Percentiles rank a stretch among this genome's conserved stretches.
Evolutionary conservation across 208 protist genomes (phyloP).

Genomic region (Acanthamoeba culbertsoni): DNA sequence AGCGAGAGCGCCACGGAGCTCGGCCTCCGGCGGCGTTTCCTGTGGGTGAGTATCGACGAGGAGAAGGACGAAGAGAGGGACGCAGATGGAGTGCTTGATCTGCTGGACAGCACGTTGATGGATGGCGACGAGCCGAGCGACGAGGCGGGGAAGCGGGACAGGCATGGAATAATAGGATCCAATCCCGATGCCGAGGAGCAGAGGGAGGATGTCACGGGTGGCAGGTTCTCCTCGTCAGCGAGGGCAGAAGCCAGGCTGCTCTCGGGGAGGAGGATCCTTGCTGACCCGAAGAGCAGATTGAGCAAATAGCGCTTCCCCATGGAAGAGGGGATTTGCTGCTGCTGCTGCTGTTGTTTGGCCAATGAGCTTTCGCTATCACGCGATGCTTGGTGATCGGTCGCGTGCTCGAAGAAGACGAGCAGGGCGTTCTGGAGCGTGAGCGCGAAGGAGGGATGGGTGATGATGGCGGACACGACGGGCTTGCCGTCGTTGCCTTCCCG

Average conservation of each 20-base stretch:
- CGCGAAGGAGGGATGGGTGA: not conserved
- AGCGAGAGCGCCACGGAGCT: too few species aligned
- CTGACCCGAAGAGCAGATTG: not conserved
- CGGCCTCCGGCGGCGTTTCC: too few species aligned
- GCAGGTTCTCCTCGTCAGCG: not conserved
- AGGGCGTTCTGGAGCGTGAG: not conserved
- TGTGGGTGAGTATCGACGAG: too few species aligned
- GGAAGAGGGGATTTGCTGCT: not conserved
- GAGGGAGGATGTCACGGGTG: not conserved
- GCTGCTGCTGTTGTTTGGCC: not conserved
- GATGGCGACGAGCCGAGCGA: not conserved
- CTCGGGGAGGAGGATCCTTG: not conserved
- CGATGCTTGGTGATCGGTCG: too few species aligned
- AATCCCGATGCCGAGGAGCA: not conserved
- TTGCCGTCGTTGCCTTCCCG: too few species aligned
- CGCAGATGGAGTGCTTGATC: not conserved
- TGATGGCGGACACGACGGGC: not conserved
- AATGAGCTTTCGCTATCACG: too few species aligned
- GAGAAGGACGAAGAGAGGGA: not conserved
- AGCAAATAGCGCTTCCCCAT: not conserved
- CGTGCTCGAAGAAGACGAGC: not conserved
- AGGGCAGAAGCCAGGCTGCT: not conserved
- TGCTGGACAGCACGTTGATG: not conserved
- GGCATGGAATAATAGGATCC: too few species aligned
- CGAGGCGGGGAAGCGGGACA: not conserved